Evolutionary conservation across 257 asterid genomes (phyloP).

Genomic region (Solanum neorickii): DNA sequence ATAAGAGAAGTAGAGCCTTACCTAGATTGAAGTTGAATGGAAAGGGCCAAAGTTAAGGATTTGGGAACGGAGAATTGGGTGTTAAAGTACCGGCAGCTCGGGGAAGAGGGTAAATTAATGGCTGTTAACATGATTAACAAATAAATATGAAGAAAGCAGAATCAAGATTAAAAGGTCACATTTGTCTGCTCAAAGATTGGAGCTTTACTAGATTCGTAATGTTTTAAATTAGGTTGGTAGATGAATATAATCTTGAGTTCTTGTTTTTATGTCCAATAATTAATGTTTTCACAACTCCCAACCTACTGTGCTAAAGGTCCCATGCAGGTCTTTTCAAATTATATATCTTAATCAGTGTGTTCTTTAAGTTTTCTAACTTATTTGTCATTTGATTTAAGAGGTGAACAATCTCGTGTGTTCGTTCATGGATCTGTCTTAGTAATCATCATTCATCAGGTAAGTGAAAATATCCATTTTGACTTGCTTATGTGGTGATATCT

Average conservation of each 20-base stretch:
- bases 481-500: background rate
- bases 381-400: background rate
- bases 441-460: background rate
- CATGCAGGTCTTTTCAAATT: background rate
- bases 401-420: background rate
- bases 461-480: background rate
- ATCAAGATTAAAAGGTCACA: background rate
- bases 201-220: background rate
- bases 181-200: background rate
- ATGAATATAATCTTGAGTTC: background rate
- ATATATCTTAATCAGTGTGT: background rate
- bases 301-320: background rate
- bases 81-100: background rate
- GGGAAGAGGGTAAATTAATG: background rate
- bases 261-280: background rate
- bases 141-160: background rate
- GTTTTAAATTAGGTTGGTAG: background rate
- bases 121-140: background rate
- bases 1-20: background rate
- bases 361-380: background rate
- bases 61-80: background rate
- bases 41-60: background rate
- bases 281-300: background rate
- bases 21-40: slow-evolving; percentile 2
- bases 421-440: background rate